These are phyloP conservation scores for Phytopythium chamaehyphon DNA, from an alignment of 352 stramenopile species.

Conservation along the genomic window DNA sequence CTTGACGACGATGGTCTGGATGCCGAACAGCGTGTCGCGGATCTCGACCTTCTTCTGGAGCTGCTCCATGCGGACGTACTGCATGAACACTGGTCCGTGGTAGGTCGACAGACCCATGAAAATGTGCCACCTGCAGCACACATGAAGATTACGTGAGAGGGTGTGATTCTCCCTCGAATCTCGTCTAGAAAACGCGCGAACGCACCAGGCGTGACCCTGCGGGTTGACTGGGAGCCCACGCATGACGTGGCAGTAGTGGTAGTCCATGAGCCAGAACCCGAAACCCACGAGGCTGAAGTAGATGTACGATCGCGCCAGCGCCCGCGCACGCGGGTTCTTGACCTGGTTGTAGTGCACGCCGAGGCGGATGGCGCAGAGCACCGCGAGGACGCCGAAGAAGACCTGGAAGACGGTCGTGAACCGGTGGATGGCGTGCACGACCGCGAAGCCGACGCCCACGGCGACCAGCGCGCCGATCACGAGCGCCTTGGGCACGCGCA, in stretches of 20 bases:
- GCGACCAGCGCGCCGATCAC: conserved; percentile 47
- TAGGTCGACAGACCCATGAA: conserved; percentile 81
- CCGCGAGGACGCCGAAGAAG: conserved; percentile 60
- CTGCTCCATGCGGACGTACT: conserved; percentile 81
- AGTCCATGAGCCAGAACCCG: conserved; percentile 75
- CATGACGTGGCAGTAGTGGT: conserved; percentile 68
- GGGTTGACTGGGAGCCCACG: conserved; percentile 61
- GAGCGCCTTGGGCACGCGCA: conserved; percentile 34
- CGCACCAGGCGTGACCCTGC: conserved; percentile 74
- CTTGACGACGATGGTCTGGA: conserved; percentile 61
- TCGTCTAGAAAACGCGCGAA: not conserved
- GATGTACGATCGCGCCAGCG: conserved; percentile 61
- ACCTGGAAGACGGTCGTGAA: conserved; percentile 79
- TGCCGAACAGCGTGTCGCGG: conserved; percentile 42
- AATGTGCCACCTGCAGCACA: conserved; percentile 58
- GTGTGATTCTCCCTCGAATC: not conserved
- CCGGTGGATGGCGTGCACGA: conserved; percentile 70
- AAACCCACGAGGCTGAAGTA: conserved; percentile 59
- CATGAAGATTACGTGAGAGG: not conserved
- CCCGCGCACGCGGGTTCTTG: conserved; percentile 42
- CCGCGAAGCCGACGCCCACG: conserved; percentile 60
- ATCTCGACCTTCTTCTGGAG: conserved; percentile 61
- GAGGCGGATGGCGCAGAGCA: conserved; percentile 45
- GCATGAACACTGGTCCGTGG: conserved; percentile 80
- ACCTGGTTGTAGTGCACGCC: conserved; percentile 60